A percentile compares a stretch with the other conserved stretches of the same genome.
Evolutionary conservation across 2,329 filamentous ascomycete genomes (phyloP).

Genomic region (Leptographium galeiforme): DNA sequence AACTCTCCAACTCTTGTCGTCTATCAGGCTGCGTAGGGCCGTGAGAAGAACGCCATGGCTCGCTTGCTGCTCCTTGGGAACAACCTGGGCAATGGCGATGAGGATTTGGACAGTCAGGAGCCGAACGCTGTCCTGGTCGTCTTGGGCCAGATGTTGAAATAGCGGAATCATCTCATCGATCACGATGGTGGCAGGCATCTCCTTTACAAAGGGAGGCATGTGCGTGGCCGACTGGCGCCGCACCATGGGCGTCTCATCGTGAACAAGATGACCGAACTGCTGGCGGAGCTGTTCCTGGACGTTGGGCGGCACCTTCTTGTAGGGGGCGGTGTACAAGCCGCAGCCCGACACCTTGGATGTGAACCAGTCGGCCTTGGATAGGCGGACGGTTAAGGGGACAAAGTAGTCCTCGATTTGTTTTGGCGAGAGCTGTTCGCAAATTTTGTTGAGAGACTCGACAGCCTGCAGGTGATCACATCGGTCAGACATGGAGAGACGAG

Average conservation of each 20-base stretch:
- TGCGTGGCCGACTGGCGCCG: slow-evolving; percentile 93
- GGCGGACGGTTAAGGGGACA: slow-evolving; percentile 85
- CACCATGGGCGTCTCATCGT: slow-evolving; percentile 99
- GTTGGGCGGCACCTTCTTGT: slow-evolving; percentile 77
- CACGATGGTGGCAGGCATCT: slow-evolving; percentile 82
- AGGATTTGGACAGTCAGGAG: slow-evolving; percentile 92
- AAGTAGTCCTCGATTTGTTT: slow-evolving; percentile 95
- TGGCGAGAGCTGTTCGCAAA: slow-evolving; percentile 81
- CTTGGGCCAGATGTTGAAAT: slow-evolving; percentile 90
- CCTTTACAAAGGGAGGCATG: slow-evolving; percentile 92
- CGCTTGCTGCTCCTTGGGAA: slow-evolving; percentile 94
- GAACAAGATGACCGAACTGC: slow-evolving; percentile 84
- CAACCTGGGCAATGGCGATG: slow-evolving; percentile 90
- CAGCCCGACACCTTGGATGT: slow-evolving; percentile 98
- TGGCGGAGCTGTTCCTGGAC: slow-evolving; percentile 84
- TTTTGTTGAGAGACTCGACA: slow-evolving; percentile 98
- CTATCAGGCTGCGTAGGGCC: slow-evolving; percentile 82
- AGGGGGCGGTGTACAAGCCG: slow-evolving; percentile 85
- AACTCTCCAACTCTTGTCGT: slow-evolving; percentile 98
- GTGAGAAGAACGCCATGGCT: slow-evolving; percentile 89
- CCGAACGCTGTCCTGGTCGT: slow-evolving; percentile 95
- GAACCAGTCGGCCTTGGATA: slow-evolving; percentile 99
- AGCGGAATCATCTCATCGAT: slow-evolving; percentile 98
- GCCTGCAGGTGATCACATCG: slow-evolving; percentile 42
- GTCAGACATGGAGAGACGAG: not conserved